Evolutionary conservation across 306 rosid genomes (phyloP), one percentile per base, ranked within the genome.

Genomic region (Quercus robur): DNA sequence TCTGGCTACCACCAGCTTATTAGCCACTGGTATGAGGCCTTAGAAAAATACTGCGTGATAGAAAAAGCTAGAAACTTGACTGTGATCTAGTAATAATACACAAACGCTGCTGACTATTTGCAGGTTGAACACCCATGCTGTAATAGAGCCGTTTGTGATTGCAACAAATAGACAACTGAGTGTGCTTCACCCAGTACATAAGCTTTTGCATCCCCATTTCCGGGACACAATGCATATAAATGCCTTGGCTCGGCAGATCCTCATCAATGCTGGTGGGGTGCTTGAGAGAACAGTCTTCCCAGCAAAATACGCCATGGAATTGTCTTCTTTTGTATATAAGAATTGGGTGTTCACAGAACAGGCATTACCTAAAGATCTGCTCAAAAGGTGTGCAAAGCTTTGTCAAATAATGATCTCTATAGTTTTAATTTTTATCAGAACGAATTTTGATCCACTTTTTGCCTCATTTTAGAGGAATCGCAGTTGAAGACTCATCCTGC

Each of bases 91-190:
- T 9, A 46, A 21, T 17, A 38, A 64, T 78, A 57, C 75, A 25
- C 8, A 57, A 70, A 75, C 5, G 68, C 33, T 46, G 73, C 66
- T 52, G 78, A 28, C 52, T 82, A 8, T 19, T 7, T 81, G 71
- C 90, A 94, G 99, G 99, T 76, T 95, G 82, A 82, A 77, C 83
- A 95, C 98, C 3, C 99, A 95, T 86, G 98, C 99, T 51, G 92
- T 86, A 17, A 95, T 95, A 79, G 99, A 95, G 85, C 99, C 99
- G 11, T 91, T 95, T 83, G 78, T 95, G 54, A 93, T 95, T 49
- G 94, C 97, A 11, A 83, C 99, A 73, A 82, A 93, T 49, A 90
- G 98, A 74, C 99, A 90, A 4, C 64, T 95, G 83, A 95, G 99
- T 63, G 76, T 88, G 63, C 76, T 95, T 74, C 99, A 95, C 80